These are phyloP conservation scores for Anaeramoeba flamelloides DNA, from an alignment of 78 protist species.

Conservation along the genomic window DNA sequence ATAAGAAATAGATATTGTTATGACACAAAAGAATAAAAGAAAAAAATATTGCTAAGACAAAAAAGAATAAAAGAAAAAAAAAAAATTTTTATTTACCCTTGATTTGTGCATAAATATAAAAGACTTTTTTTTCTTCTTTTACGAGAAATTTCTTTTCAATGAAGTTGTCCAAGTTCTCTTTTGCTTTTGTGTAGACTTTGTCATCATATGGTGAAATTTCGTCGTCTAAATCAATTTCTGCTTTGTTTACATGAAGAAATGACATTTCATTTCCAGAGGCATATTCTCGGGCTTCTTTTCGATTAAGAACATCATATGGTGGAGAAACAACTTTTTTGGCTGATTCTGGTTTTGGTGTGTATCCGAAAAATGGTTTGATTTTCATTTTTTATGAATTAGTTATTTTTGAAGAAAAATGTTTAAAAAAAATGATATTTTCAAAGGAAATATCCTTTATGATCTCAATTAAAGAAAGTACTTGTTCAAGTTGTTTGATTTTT, in stretches of 20 bases:
- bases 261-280: slow-evolving; percentile 10
- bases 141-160: slow-evolving; percentile 11
- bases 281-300: slow-evolving; percentile 9
- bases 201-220: background rate
- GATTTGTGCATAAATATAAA: slow-evolving; percentile 11
- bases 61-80: too few species aligned
- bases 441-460: too few species aligned
- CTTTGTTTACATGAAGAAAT: slow-evolving; percentile 17
- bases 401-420: background rate
- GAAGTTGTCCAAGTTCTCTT: slow-evolving; percentile 5
- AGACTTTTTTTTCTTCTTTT: background rate
- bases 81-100: too few species aligned
- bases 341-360: background rate
- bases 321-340: slow-evolving; percentile 1
- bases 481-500: too few species aligned
- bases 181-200: slow-evolving; percentile 7
- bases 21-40: too few species aligned
- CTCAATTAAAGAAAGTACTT: too few species aligned
- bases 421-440: too few species aligned
- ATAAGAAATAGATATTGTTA: too few species aligned
- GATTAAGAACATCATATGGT: slow-evolving; percentile 20
- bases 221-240: slow-evolving; percentile 14
- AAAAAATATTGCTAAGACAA: too few species aligned
- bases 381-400: background rate
- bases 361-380: background rate